Evolutionary conservation across 2,329 filamentous ascomycete genomes (phyloP).

Genomic region (Trichoderma simmonsii): DNA sequence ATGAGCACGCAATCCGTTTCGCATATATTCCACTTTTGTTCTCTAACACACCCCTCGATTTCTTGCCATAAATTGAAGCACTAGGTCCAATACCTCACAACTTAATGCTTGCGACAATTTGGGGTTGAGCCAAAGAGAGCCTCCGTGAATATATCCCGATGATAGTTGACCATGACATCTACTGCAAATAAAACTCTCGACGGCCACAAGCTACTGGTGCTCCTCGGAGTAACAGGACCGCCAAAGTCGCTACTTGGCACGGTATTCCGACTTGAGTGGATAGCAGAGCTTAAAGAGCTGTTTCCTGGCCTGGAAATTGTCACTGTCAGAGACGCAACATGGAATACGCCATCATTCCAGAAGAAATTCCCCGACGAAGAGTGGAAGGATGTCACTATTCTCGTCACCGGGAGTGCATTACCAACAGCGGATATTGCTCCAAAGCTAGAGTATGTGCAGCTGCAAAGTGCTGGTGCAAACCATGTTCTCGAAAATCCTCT

Average conservation of each 20-base stretch:
- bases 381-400: conserved; percentile 49
- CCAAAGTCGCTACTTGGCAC: neutral
- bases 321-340: conserved; percentile 30
- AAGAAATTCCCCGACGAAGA: conserved; percentile 33
- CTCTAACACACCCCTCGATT: no score
- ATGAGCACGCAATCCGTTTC: no score
- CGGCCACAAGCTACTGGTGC: conserved; percentile 49
- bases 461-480: conserved; percentile 54
- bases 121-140: no score
- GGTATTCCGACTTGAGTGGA: conserved; percentile 25
- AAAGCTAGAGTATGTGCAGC: conserved; percentile 51
- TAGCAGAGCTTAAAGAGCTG: conserved; percentile 35
- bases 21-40: no score
- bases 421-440: conserved; percentile 44
- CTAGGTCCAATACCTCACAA: no score
- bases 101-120: no score
- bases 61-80: no score
- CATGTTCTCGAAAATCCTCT: conserved; percentile 44
- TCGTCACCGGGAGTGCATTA: conserved; percentile 42
- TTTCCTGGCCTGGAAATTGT: conserved; percentile 46
- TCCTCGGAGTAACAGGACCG: conserved; percentile 26
- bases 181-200: conserved; percentile 32
- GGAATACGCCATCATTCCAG: conserved; percentile 20
- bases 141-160: neutral
- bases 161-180: neutral